Base-by-base conservation (phyloP, 768 basidiomycete species). In the Mrakia frigida region DNA sequence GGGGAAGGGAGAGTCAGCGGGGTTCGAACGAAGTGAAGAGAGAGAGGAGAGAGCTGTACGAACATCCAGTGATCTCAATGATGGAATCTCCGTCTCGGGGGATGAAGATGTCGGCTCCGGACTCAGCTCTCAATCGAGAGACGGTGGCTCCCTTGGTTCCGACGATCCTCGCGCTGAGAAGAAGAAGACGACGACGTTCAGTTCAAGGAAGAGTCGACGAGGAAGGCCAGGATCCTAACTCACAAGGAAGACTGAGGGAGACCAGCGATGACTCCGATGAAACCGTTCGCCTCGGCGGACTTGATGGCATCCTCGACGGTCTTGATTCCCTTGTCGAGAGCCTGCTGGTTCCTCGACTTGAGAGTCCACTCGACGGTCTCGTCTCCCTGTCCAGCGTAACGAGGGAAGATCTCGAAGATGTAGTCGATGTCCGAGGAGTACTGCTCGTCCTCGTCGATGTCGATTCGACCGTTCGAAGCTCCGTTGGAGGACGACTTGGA, bases 71-170 rank as follows among this genome's bases (percentile, higher is more conserved):
- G 81, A 98, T 91, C 79, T 91, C 88, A 80, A 97, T 95, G 41
- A 89, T 90, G 83, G 87, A 92, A 37, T 72, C 67, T 81, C 91
- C 91, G 78, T 94, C 94, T 79, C 92, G 89, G 83, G 92, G 89
- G 74, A 98, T 92, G 60, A 89, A 92, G 80, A 98, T 94, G 81
- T 96, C 93, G 74, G 94, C 91, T 59, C 93, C 92, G 72, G 92
- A 96, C 84, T 94, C 93, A 71, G 87, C 88, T 74, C 94, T 89
- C 72, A 98, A 87, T 69, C 94, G 91, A 72, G 91, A 87, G 70
- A 98, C 92, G 80, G 93, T 98, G 37, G 93, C 86, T 81, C 78
- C 94, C 84, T 95, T 96, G 16, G 90, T 85, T 53, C 95, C 95
- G 78, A 98, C 93, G 80, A 98, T 95, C 79, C 93, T 87, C 21